Evolutionary conservation across 768 basidiomycete genomes (phyloP).

Genomic region (Porpolomopsis calyptriformis): DNA sequence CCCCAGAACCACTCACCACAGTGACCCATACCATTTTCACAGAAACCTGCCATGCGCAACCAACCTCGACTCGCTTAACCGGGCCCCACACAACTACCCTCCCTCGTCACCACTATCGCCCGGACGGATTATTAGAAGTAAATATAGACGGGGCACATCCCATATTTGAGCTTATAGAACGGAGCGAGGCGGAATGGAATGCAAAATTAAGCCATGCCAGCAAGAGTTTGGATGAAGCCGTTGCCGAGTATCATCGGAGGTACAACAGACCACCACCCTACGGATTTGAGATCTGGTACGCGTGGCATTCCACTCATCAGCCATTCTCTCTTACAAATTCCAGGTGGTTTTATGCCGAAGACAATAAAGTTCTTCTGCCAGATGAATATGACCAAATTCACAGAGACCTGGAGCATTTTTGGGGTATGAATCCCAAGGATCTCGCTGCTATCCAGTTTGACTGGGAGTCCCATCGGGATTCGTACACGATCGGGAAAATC

Average conservation of each 20-base stretch:
- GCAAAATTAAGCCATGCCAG: slow-evolving; percentile 27
- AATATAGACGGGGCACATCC: slow-evolving; percentile 32
- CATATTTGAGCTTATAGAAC: slow-evolving; percentile 31
- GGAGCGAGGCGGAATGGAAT: slow-evolving; percentile 30
- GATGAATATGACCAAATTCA: slow-evolving; percentile 47
- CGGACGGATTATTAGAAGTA: slow-evolving; percentile 27
- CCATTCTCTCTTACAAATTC: background rate
- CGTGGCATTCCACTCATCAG: background rate
- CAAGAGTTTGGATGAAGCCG: slow-evolving; percentile 27
- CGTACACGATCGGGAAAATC: slow-evolving; percentile 9
- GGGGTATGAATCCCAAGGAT: slow-evolving; percentile 12
- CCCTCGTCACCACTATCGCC: slow-evolving; percentile 10
- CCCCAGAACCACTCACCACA: no score
- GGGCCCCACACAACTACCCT: no score
- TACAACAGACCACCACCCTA: slow-evolving; percentile 29
- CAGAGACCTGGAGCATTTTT: slow-evolving; percentile 12
- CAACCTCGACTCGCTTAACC: no score
- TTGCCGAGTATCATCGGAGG: slow-evolving; percentile 28
- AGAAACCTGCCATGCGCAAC: background rate
- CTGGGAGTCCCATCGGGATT: slow-evolving; percentile 5
- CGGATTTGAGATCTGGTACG: slow-evolving; percentile 39
- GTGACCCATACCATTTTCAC: background rate
- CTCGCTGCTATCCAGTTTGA: slow-evolving; percentile 9
- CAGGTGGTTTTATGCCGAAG: slow-evolving; percentile 37
- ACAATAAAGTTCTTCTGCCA: slow-evolving; percentile 36